phyloP scores from a whole-genome alignment of 768 basidiomycete species.

The Hysterangium stoloniferum region DNA sequence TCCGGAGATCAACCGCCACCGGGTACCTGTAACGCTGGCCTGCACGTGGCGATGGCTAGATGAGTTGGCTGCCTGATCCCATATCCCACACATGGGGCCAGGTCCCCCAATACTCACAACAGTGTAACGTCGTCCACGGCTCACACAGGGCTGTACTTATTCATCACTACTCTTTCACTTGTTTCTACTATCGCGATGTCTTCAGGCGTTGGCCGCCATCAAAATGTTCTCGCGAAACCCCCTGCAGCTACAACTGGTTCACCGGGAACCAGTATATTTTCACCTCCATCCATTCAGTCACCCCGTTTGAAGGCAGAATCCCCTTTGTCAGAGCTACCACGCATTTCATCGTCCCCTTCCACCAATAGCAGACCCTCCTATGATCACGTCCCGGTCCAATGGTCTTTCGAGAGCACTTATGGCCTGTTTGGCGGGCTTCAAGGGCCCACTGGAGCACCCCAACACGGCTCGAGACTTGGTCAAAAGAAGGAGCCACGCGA shows the following conservation, averaged over 20 bases:
- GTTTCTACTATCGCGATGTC: no score
- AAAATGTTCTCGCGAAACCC: not conserved
- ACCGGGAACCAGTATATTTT: slow-evolving; percentile 7
- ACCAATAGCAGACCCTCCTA: not conserved
- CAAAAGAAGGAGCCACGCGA: not conserved
- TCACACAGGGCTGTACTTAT: no score
- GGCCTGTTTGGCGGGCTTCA: not conserved
- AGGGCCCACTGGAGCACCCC: not conserved
- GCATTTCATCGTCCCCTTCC: not conserved
- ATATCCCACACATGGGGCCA: no score
- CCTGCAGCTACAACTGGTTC: slow-evolving; percentile 8
- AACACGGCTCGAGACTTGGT: not conserved
- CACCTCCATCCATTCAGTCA: not conserved
- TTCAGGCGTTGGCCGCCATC: no score
- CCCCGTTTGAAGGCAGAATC: no score
- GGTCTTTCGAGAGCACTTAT: slow-evolving; percentile 9
- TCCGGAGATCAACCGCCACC: no score
- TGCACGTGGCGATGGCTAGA: no score
- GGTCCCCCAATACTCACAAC: no score
- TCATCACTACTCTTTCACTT: no score
- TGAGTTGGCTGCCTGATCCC: no score
- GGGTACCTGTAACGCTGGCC: no score
- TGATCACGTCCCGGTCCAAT: slow-evolving; percentile 3
- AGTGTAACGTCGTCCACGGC: no score
- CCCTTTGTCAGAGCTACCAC: not conserved